A percentile compares a stretch with the other conserved stretches of the same genome.
phyloP scores from a whole-genome alignment of 306 rosid species.

The Castanea mollissima region DNA sequence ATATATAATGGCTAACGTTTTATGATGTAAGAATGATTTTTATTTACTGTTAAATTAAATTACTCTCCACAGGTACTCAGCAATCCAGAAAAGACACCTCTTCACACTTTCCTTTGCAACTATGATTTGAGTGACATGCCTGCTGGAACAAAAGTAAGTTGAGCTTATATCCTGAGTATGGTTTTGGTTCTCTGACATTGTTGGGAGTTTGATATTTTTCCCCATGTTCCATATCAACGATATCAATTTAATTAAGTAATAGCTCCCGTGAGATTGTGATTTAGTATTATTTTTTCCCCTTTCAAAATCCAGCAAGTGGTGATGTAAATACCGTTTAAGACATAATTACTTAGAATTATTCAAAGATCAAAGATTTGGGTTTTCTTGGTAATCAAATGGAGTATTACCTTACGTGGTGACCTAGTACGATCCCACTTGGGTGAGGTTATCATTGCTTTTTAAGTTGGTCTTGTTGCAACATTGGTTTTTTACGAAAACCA shows the following conservation, averaged over 20 bases:
- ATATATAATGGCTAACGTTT: not conserved
- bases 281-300: not conserved
- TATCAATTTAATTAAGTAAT: not conserved
- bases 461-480: no score
- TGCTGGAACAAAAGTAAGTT: conserved; percentile 88
- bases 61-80: conserved; percentile 76
- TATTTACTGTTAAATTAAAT: conserved; percentile 11
- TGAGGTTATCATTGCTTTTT: no score
- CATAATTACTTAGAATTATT: not conserved
- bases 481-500: no score
- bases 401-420: no score
- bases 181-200: not conserved
- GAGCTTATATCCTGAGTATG: not conserved
- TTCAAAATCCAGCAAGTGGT: not conserved
- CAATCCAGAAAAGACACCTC: conserved; percentile 98
- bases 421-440: no score
- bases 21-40: conserved; percentile 1
- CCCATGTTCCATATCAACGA: not conserved
- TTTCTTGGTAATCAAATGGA: no score
- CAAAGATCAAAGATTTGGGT: no score
- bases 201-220: not conserved
- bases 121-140: conserved; percentile 98
- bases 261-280: not conserved
- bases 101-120: conserved; percentile 97
- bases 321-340: not conserved